A percentile compares a stretch with the other conserved stretches of the same genome.
These are phyloP conservation scores for Macrolepiota fuliginosa DNA, from an alignment of 768 basidiomycete species.

Conservation along the genomic window DNA sequence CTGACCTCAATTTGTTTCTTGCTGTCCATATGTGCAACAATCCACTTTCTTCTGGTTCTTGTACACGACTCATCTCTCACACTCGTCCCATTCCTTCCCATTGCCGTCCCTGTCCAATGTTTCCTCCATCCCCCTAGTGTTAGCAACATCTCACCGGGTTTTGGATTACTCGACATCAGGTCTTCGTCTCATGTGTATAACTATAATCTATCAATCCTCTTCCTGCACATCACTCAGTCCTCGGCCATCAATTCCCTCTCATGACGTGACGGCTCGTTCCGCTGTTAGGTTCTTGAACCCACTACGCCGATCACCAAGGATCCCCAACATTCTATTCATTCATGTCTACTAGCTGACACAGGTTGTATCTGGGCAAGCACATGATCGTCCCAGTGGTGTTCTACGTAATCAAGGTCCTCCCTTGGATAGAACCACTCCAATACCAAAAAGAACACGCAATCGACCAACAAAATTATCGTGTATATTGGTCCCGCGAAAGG, in stretches of 20 bases:
- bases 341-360: slow-evolving; percentile 8
- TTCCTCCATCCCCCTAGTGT: slow-evolving; percentile 2
- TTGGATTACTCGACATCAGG: slow-evolving; percentile 14
- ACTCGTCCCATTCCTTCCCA: background rate
- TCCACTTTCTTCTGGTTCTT: slow-evolving; percentile 7
- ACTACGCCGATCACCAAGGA: background rate
- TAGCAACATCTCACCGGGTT: slow-evolving; percentile 12
- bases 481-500: slow-evolving; percentile 85
- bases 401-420: slow-evolving; percentile 73
- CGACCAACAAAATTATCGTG: slow-evolving; percentile 83
- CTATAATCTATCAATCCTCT: slow-evolving; percentile 14
- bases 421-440: slow-evolving; percentile 85
- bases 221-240: slow-evolving; percentile 9
- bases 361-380: slow-evolving; percentile 27
- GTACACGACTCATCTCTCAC: slow-evolving; percentile 3
- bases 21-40: slow-evolving; percentile 1
- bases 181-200: slow-evolving; percentile 14
- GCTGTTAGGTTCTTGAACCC: slow-evolving; percentile 1
- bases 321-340: slow-evolving; percentile 6
- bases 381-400: slow-evolving; percentile 55
- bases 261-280: background rate
- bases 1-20: background rate
- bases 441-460: slow-evolving; percentile 83
- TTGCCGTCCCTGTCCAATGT: background rate
- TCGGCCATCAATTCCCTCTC: background rate